Conservation (phyloP, 306 rosid species). For the Rosa rugosa region DNA sequence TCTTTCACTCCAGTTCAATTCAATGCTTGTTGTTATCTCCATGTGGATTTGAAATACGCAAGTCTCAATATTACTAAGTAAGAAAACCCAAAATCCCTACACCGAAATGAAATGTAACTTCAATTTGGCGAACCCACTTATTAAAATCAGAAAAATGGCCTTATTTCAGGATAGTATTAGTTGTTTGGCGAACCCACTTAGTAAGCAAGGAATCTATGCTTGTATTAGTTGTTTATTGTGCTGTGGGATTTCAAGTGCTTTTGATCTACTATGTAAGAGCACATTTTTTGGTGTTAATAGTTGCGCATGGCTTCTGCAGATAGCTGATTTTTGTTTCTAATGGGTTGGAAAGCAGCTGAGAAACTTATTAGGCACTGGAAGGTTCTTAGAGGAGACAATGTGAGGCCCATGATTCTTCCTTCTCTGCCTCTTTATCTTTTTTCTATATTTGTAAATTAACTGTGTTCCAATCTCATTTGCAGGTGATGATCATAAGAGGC, state of each 20-base stretch:
- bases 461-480: conserved; percentile 11
- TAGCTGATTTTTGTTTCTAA: conserved; percentile 9
- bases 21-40: too few relatives aligned
- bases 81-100: too few relatives aligned
- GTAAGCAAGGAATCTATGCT: background rate
- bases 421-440: background rate
- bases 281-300: background rate
- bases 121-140: background rate
- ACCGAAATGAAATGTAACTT: too few relatives aligned
- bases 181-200: too few relatives aligned
- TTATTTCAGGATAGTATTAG: background rate
- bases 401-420: conserved; percentile 21
- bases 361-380: conserved; percentile 92
- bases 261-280: background rate
- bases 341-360: conserved; percentile 99
- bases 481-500: conserved; percentile 93
- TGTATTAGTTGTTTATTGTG: background rate
- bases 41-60: too few relatives aligned
- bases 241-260: background rate
- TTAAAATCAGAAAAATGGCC: background rate
- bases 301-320: conserved; percentile 13
- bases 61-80: too few relatives aligned
- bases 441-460: background rate
- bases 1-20: too few relatives aligned
- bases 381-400: conserved; percentile 88